phyloP scores from a whole-genome alignment of 139 green algal genomes.

The Axilococcus clingmanii region DNA sequence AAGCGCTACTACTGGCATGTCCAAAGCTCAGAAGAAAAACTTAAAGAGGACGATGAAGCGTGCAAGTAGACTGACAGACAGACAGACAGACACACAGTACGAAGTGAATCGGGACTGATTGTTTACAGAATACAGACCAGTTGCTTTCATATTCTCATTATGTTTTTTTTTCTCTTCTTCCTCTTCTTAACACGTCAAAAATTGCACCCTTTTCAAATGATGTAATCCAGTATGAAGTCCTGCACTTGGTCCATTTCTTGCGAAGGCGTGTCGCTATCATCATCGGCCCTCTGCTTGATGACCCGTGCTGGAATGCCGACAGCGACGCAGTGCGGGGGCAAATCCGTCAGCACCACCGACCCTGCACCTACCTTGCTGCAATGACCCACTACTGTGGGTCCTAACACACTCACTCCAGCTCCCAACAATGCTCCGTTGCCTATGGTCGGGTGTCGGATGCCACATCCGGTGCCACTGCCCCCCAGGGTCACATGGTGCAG shows the following conservation, averaged over 20 bases:
- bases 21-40: conserved; percentile 65
- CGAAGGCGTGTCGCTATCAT: conserved; percentile 45
- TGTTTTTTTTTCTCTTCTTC: not conserved
- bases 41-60: conserved; percentile 48
- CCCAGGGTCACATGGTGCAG: conserved; percentile 93
- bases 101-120: not conserved
- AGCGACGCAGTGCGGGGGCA: conserved; percentile 72
- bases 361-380: conserved; percentile 80
- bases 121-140: too few species aligned
- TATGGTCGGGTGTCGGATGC: conserved; percentile 57
- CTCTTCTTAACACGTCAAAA: not conserved
- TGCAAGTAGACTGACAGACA: conserved; percentile 2
- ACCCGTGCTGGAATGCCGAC: conserved; percentile 79
- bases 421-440: conserved; percentile 81
- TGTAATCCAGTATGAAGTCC: conserved; percentile 65
- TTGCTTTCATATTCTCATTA: not conserved
- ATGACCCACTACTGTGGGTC: conserved; percentile 60
- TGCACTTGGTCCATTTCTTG: conserved; percentile 69
- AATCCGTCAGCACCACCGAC: conserved; percentile 68
- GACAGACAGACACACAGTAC: not conserved
- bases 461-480: conserved; percentile 67
- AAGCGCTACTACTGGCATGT: conserved; percentile 19
- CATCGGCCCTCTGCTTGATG: conserved; percentile 46
- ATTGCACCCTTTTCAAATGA: conserved; percentile 44
- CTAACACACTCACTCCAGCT: conserved; percentile 74